phyloP scores from a whole-genome alignment of 805 yeast species.

The Phaffomyces opuntiae region DNA sequence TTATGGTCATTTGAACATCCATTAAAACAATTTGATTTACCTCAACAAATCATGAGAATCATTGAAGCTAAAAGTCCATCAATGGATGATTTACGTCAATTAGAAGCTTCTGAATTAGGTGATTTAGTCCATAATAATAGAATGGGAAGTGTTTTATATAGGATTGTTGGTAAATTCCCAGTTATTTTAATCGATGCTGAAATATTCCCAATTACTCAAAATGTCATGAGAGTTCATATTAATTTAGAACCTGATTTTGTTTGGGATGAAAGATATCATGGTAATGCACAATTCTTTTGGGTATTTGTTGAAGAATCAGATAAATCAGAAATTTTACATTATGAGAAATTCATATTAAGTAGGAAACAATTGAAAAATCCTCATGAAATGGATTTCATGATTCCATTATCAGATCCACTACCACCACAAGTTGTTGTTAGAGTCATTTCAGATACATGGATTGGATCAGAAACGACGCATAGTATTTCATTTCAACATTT shows the following conservation, averaged over 20 bases:
- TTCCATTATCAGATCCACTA: constrained; percentile 82
- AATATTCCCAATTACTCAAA: constrained; percentile 80
- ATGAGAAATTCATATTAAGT: constrained; percentile 69
- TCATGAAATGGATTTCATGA: constrained; percentile 85
- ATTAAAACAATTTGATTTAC: constrained; percentile 75
- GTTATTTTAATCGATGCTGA: constrained; percentile 67
- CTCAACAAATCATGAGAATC: constrained; percentile 54
- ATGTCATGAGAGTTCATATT: constrained; percentile 78
- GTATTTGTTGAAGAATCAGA: constrained; percentile 84
- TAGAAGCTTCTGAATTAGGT: constrained; percentile 74
- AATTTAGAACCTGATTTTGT: constrained; percentile 65
- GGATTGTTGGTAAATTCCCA: constrained; percentile 68
- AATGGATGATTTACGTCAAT: constrained; percentile 66
- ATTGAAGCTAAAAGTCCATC: constrained; percentile 59
- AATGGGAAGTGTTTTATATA: constrained; percentile 60
- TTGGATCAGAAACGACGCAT: constrained; percentile 72
- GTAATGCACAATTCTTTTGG: constrained; percentile 86
- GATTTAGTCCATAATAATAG: constrained; percentile 79
- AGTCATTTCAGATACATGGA: constrained; percentile 80
- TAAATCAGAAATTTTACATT: constrained; percentile 65
- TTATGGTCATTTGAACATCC: constrained; percentile 93
- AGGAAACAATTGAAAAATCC: constrained; percentile 43
- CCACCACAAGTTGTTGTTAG: constrained; percentile 84
- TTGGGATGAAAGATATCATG: constrained; percentile 83
- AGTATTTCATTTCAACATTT: constrained; percentile 85